Evolutionary conservation across 176 grass and related monocot genomes (phyloP).

Genomic region (Eleusine indica): DNA sequence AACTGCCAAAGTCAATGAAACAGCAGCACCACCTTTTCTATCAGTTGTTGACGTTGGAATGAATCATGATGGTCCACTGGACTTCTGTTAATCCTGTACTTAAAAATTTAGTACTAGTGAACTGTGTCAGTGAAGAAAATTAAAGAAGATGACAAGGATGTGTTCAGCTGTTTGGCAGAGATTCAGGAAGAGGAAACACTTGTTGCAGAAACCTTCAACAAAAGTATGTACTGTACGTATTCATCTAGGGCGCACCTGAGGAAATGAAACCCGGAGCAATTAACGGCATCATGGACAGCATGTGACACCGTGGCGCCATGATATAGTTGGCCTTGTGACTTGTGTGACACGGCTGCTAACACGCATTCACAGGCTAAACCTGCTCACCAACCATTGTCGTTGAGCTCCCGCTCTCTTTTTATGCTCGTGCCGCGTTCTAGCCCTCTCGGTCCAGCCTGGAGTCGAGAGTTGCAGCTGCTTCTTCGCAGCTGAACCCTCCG

Average conservation of each 20-base stretch:
- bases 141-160: constrained; percentile 1
- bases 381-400: constrained; percentile 15
- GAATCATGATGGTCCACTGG: background rate
- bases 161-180: background rate
- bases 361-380: constrained; percentile 8
- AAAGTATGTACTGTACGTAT: background rate
- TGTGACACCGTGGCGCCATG: background rate
- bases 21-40: background rate
- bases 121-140: background rate
- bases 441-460: background rate
- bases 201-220: background rate
- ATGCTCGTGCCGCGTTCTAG: background rate
- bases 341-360: background rate
- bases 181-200: background rate
- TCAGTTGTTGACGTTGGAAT: background rate
- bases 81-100: background rate
- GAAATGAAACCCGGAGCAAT: constrained; percentile 3
- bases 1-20: background rate
- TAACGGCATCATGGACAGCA: background rate
- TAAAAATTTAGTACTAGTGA: background rate
- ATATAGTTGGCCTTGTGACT: background rate
- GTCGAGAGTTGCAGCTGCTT: background rate
- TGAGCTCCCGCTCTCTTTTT: background rate
- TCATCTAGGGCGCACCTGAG: background rate
- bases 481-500: background rate